Evolutionary conservation across 768 basidiomycete species (phyloP).

Genomic region (Nidula microcarpa): DNA sequence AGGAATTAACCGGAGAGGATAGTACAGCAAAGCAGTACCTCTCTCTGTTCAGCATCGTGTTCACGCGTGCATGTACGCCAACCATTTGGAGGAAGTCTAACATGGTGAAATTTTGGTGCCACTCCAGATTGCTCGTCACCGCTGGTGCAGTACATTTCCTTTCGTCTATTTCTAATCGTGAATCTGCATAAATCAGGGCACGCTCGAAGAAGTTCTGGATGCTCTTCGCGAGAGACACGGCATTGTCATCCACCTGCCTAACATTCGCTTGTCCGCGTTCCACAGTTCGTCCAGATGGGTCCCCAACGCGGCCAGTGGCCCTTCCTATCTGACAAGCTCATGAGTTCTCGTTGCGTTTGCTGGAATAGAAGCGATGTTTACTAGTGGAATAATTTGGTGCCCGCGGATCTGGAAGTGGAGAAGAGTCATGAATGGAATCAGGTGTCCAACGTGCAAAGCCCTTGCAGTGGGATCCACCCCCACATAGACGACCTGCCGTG

Average conservation of each 20-base stretch:
- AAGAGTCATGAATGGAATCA: slow-evolving; percentile 82
- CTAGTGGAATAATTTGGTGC: slow-evolving; percentile 79
- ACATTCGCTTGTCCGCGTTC: slow-evolving; percentile 73
- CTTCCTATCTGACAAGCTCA: slow-evolving; percentile 74
- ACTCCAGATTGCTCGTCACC: slow-evolving; percentile 56
- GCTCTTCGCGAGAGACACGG: slow-evolving; percentile 54
- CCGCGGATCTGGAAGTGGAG: slow-evolving; percentile 89
- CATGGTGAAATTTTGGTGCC: slow-evolving; percentile 72
- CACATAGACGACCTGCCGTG: slow-evolving; percentile 63
- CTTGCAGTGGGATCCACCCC: slow-evolving; percentile 92
- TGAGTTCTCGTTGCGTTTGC: neutral
- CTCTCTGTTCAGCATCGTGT: slow-evolving; percentile 87
- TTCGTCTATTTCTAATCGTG: slow-evolving; percentile 20
- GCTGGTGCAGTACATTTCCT: slow-evolving; percentile 15
- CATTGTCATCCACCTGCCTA: slow-evolving; percentile 63
- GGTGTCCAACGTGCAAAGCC: slow-evolving; percentile 91
- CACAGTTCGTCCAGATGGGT: slow-evolving; percentile 85
- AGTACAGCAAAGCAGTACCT: slow-evolving; percentile 45
- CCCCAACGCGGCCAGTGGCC: slow-evolving; percentile 94
- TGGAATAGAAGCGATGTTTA: slow-evolving; percentile 34
- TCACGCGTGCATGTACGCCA: slow-evolving; percentile 79
- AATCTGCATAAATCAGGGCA: slow-evolving; percentile 57
- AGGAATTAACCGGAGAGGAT: neutral
- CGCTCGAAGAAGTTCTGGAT: slow-evolving; percentile 71
- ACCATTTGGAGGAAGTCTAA: slow-evolving; percentile 82